phyloP scores from a whole-genome alignment of 345 rosid species.

The Zanthoxylum bungeanum region DNA sequence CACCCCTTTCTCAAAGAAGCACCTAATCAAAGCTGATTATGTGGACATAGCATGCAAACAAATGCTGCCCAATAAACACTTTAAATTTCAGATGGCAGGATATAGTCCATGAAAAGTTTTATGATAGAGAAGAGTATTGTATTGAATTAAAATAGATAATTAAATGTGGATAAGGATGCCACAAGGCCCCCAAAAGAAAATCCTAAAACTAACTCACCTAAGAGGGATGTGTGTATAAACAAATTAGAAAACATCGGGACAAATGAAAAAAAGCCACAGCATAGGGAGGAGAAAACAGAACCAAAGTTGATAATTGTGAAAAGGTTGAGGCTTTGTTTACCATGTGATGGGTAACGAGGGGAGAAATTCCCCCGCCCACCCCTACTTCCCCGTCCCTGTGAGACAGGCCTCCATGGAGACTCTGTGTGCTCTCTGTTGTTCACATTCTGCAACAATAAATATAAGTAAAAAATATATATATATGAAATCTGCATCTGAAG shows the following conservation, averaged over 20 bases:
- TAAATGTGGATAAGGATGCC: neutral
- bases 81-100: no score
- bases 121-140: no score
- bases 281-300: neutral
- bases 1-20: neutral
- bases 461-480: slow-evolving; percentile 17
- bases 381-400: slow-evolving; percentile 60
- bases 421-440: slow-evolving; percentile 68
- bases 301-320: slow-evolving; percentile 2
- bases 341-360: slow-evolving; percentile 51
- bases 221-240: neutral
- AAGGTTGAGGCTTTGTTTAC: slow-evolving; percentile 33
- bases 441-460: slow-evolving; percentile 40
- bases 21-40: no score
- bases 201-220: neutral
- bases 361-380: slow-evolving; percentile 51
- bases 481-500: slow-evolving; percentile 10
- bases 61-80: no score
- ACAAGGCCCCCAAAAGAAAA: neutral
- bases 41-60: no score
- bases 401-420: slow-evolving; percentile 64
- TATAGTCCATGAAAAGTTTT: no score
- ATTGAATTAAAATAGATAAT: neutral
- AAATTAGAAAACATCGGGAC: neutral
- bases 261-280: neutral